Conservation (phyloP, 2,329 filamentous ascomycete genomes). For the Nigrospora oryzae region DNA sequence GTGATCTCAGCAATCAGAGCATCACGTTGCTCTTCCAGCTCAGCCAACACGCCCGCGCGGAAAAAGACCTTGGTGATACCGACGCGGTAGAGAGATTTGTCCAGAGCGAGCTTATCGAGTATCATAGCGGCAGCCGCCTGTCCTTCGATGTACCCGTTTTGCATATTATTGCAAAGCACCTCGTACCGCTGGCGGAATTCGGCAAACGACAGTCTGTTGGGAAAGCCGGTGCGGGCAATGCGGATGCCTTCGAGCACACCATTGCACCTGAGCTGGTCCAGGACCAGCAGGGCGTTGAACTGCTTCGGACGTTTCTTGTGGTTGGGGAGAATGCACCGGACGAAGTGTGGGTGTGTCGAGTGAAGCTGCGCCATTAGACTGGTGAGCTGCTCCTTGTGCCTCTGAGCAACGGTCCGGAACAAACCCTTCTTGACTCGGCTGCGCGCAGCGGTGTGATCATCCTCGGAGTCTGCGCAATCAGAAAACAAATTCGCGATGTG, state of each 20-base stretch:
- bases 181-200: conserved; percentile 96
- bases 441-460: conserved; percentile 56
- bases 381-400: conserved; percentile 98
- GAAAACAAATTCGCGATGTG: conserved; percentile 80
- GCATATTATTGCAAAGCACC: conserved; percentile 81
- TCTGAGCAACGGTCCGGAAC: conserved; percentile 91
- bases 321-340: conserved; percentile 94
- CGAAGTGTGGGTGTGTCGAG: conserved; percentile 95
- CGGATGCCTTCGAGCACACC: conserved; percentile 98
- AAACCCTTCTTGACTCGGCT: conserved; percentile 94
- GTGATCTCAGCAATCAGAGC: conserved; percentile 90
- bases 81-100: conserved; percentile 81
- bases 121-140: conserved; percentile 80
- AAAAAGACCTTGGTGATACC: conserved; percentile 98
- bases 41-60: conserved; percentile 87
- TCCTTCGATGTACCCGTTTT: conserved; percentile 84
- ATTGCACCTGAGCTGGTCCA: conserved; percentile 96
- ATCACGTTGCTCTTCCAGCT: conserved; percentile 93
- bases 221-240: conserved; percentile 94
- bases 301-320: conserved; percentile 96
- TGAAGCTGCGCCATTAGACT: conserved; percentile 90
- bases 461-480: conserved; percentile 78
- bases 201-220: conserved; percentile 82
- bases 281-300: conserved; percentile 82
- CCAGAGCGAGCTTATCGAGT: conserved; percentile 79